Percentiles rank a stretch among this genome's conserved stretches.
phyloP scores from a whole-genome alignment of 2,329 filamentous ascomycete species.

The Lomentospora prolificans region DNA sequence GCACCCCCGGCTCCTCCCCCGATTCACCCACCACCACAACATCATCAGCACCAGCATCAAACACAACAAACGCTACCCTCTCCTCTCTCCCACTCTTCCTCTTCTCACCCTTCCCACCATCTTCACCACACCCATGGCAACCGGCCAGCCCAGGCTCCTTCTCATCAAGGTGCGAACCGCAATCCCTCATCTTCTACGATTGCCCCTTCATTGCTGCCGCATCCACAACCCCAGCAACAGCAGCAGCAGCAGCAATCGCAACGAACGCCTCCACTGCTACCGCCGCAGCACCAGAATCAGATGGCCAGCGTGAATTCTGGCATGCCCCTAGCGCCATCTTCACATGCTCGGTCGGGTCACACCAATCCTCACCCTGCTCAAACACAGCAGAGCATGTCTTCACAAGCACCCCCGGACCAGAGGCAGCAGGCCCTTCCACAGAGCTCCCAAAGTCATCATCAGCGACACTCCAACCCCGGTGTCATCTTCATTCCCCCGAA shows the following conservation, averaged over 20 bases:
- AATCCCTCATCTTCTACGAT: neutral
- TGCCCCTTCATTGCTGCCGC: neutral
- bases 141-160: neutral
- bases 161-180: neutral
- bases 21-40: neutral
- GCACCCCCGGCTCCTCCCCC: neutral
- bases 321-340: neutral
- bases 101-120: neutral
- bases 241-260: neutral
- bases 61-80: neutral
- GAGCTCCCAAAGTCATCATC: neutral
- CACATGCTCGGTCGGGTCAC: neutral
- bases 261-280: neutral
- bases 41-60: neutral
- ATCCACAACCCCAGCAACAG: neutral
- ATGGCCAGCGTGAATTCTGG: neutral
- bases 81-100: neutral
- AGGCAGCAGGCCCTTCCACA: constrained; percentile 1
- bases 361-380: neutral
- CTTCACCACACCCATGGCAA: neutral
- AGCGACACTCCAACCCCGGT: neutral
- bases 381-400: neutral
- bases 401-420: neutral
- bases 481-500: neutral
- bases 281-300: neutral